Evolutionary conservation across 345 rosid genomes (phyloP), one percentile per base, ranked within the genome.

Genomic region (Stellera chamaejasme): DNA sequence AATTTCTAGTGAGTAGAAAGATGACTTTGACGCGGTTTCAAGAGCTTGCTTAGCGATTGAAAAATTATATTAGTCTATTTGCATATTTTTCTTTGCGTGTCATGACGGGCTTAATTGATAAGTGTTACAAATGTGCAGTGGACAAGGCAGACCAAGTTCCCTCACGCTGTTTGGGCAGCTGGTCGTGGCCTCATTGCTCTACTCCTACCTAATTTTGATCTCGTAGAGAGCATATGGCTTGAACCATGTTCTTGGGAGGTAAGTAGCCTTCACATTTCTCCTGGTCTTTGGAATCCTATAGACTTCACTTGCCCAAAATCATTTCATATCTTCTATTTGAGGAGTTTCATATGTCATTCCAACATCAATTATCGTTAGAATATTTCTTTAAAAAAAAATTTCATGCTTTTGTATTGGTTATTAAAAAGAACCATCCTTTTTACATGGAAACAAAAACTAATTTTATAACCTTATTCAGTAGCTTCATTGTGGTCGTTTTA

Each of bases 111-210:
- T 59, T 14, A 45, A 66, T 55, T 57, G 56, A 71, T 50, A 6
- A 41, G 16, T 47, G 45, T 67, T 43, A 27, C 16, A 16, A 14
- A 42, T 59, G 36, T 63, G 42, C 59, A 81, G 91, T 87, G 97
- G 97, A 85, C 97, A 23, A 85, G 79, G 81, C 91, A 85, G 65
- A 79, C 80, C 67, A 90, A 90, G 76, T 83, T 79, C 62, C 91
- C 94, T 25, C 97, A 87, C 77, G 91, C 94, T 62, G 87, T 90
- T 52, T 90, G 94, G 97, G 96, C 95, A 62, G 92, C 91, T 74
- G 98, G 98, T 28, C 89, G 91, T 70, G 91, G 89, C 60, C 92
- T 91, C 43, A 83, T 85, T 42, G 75, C 95, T 32, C 77, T 77
- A 72, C 64, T 88, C 26, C 77, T 88, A 54, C 98, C 98, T 47